These are phyloP conservation scores for Phytophthora quininea DNA, from an alignment of 352 stramenopile genomes.

Conservation along the genomic window DNA sequence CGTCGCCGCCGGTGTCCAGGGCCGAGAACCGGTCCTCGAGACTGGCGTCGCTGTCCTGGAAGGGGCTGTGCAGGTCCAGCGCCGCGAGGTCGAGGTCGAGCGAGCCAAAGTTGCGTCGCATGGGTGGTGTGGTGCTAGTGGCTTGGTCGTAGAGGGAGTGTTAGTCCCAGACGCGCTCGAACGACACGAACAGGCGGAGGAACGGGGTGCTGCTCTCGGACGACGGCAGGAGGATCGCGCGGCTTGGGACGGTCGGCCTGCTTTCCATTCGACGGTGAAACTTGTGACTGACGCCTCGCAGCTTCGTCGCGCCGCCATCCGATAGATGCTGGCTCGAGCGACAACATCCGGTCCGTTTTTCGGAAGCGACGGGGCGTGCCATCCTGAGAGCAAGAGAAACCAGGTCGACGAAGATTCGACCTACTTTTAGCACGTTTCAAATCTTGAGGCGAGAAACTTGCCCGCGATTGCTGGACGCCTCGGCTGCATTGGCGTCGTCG, in stretches of 20 bases:
- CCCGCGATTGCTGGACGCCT: too few relatives aligned
- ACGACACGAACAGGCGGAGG: constrained; percentile 15
- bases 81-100: constrained; percentile 60
- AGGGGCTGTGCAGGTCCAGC: constrained; percentile 38
- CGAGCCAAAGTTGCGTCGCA: constrained; percentile 65
- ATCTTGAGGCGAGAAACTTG: too few relatives aligned
- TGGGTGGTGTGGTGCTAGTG: constrained; percentile 18
- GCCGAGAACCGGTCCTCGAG: constrained; percentile 33
- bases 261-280: constrained; percentile 44
- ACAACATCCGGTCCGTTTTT: constrained; percentile 16
- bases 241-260: constrained; percentile 12
- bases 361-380: constrained; percentile 20
- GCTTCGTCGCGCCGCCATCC: constrained; percentile 27
- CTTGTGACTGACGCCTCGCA: constrained; percentile 32
- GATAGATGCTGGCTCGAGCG: constrained; percentile 14
- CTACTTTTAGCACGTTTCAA: too few relatives aligned
- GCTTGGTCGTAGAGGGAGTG: constrained; percentile 1
- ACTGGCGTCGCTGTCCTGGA: constrained; percentile 26
- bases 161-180: constrained; percentile 32
- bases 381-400: constrained; percentile 8
- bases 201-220: background rate
- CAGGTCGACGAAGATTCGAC: background rate
- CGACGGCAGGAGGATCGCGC: constrained; percentile 9
- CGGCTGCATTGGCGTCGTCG: too few relatives aligned
- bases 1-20: constrained; percentile 29